Conservation (phyloP, 2,329 filamentous ascomycete species). For the Pseudogymnoascus sp. region DNA sequence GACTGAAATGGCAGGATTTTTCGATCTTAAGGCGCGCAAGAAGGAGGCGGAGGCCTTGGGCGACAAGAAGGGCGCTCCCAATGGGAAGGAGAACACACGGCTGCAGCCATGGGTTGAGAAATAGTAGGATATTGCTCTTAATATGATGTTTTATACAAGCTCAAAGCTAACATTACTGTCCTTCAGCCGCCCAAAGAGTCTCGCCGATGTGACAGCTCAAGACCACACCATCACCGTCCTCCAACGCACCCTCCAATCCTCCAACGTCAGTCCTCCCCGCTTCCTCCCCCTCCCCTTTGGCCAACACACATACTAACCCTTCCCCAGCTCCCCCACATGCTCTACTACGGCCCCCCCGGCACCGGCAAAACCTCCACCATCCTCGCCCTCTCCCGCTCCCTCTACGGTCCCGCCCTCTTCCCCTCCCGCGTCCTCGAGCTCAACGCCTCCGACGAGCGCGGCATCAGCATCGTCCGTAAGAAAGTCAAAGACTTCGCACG, state of each 20-base stretch:
- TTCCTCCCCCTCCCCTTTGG: background rate
- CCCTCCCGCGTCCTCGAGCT: slow-evolving; percentile 94
- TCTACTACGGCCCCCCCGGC: slow-evolving; percentile 96
- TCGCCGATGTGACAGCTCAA: slow-evolving; percentile 93
- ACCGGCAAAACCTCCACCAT: slow-evolving; percentile 98
- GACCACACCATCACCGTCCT: slow-evolving; percentile 94
- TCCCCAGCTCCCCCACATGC: slow-evolving; percentile 85
- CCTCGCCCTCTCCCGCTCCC: slow-evolving; percentile 90
- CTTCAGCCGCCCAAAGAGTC: slow-evolving; percentile 76
- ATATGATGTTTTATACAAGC: background rate
- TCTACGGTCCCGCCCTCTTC: slow-evolving; percentile 92
- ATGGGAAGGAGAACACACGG: slow-evolving; percentile 53
- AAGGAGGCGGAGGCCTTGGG: slow-evolving; percentile 62
- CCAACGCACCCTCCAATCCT: slow-evolving; percentile 84
- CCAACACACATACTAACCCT: slow-evolving; percentile 14
- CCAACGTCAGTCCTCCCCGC: slow-evolving; percentile 54
- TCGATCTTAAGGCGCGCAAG: slow-evolving; percentile 87
- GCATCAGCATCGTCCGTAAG: slow-evolving; percentile 91
- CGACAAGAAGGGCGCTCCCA: slow-evolving; percentile 53
- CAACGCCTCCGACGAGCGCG: slow-evolving; percentile 97
- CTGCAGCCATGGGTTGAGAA: slow-evolving; percentile 97
- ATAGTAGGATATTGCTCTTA: slow-evolving; percentile 56
- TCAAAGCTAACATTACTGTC: slow-evolving; percentile 24
- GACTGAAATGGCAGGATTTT: slow-evolving; percentile 72
- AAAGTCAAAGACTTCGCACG: slow-evolving; percentile 98